Base-by-base conservation (phyloP, 2,329 filamentous ascomycete species). In the Monilinia fructicola region DNA sequence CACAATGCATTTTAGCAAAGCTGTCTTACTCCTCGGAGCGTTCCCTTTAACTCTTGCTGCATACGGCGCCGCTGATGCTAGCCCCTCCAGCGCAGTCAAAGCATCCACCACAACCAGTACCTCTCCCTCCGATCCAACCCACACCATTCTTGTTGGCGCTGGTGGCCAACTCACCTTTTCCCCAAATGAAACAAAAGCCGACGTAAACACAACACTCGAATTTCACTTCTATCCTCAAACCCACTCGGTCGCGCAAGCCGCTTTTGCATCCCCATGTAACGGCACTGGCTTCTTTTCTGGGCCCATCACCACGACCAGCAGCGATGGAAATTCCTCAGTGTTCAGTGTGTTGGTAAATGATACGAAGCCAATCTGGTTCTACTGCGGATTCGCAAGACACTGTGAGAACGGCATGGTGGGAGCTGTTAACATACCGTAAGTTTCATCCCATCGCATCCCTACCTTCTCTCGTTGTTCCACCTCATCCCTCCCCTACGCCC, bases 191-290 rank as follows among this genome's bases (percentile, higher is more conserved):
- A 76, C 85, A 52, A 79, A 78, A 3, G 84, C 84, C 23, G 74
- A 77, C 14, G 67, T 80, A 10, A 84, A 83, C 67, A 82, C 84
- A 68, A 69, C 82, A 4, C 74, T 87, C 67, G 83, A 86, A 77
- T 87, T 81, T 78, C 81, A 83, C 72, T 86, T 82, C 78, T 81
- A 80, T 69, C 80, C 83, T 11, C 73, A 71, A 67, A 84, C 82
- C 76, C 84, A 85, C 79, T 80, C 79, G 23, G 77, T 86, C 53
- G 79, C 77, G 2, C 77, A 80, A 70, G 73, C 73, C 23, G 70
- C 71, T 42, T 79, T 78, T 56, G 71, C 69, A 21, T 69, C 67
- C 3, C 78, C 78, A 10, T 79, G 78, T 18, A 69, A 73, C 42
- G 66, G 68, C 26, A 74, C 75, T 21, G 65, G 65, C 23, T 74